Conservation (phyloP, 768 basidiomycete species). For the Pulveroboletus ravenelii region DNA sequence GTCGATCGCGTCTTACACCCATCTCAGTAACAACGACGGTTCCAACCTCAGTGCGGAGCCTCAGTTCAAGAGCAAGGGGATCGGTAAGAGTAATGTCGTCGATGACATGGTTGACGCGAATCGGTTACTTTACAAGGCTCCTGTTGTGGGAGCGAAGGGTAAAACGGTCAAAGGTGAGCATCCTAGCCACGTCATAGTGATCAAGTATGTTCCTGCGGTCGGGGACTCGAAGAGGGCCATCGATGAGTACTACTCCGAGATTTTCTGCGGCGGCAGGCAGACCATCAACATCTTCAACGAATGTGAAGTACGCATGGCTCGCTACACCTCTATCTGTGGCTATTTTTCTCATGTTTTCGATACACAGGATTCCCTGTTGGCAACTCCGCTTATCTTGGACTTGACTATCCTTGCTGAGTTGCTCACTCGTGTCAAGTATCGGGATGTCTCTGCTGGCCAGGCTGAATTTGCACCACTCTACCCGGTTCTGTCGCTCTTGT, state of each 20-base stretch:
- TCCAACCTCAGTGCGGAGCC: slow-evolving; percentile 83
- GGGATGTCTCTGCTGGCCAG: slow-evolving; percentile 42
- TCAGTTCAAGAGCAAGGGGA: slow-evolving; percentile 99
- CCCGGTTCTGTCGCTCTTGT: slow-evolving; percentile 86
- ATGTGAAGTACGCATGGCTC: slow-evolving; percentile 65
- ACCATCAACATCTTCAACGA: slow-evolving; percentile 98
- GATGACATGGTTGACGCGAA: slow-evolving; percentile 98
- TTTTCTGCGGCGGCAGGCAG: slow-evolving; percentile 91
- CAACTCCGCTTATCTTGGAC: slow-evolving; percentile 94
- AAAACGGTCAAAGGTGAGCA: slow-evolving; percentile 84
- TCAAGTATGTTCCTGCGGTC: slow-evolving; percentile 95
- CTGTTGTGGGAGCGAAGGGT: slow-evolving; percentile 49
- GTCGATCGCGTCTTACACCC: slow-evolving; percentile 97
- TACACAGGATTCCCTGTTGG: slow-evolving; percentile 82
- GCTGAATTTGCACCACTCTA: slow-evolving; percentile 80
- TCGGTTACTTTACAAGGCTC: slow-evolving; percentile 82
- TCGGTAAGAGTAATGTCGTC: slow-evolving; percentile 93
- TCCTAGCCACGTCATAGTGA: slow-evolving; percentile 94
- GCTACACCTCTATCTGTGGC: accelerated
- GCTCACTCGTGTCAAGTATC: slow-evolving; percentile 89
- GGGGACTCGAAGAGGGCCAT: slow-evolving; percentile 99
- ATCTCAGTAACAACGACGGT: slow-evolving; percentile 97
- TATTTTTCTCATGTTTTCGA: neutral
- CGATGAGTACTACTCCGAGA: slow-evolving; percentile 98
- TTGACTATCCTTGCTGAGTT: slow-evolving; percentile 90